Evolutionary conservation across 2,329 filamentous ascomycete species (phyloP), one percentile per base, ranked within the genome.

Genomic region (Fusarium algeriense): DNA sequence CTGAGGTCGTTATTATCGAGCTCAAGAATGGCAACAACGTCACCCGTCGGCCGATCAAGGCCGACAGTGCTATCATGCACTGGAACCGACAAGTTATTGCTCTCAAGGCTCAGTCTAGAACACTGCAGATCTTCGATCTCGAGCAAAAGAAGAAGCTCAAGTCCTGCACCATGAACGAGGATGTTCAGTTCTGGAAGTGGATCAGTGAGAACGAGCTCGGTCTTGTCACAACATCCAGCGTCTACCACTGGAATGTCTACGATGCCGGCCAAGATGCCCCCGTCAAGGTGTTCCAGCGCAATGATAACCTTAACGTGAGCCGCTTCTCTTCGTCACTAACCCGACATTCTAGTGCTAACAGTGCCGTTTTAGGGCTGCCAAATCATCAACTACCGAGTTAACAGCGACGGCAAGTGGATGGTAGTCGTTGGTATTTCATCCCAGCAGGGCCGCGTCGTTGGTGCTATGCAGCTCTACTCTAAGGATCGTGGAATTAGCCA

Each of bases 11-110:
- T 83, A 99, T 99, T 82, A 87, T 99, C 84, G 93, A 99, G 83
- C 92, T 99, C 80, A 98, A 98, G 85, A 97, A 98, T 85, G 91
- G 91, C 85, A 98, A 97, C 89, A 95, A 96, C 86, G 91, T 98
- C 81, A 96, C 94, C 77, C 92, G 93, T 78, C 90, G 95, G 80
- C 94, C 95, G 52, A 99, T 99, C 87, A 98, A 97, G 87, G 96
- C 96, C 79, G 96, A 99, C 85, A 98, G 95, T 89, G 96, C 97
- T 78, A 97, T 99, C 81, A 98, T 99, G 96, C 96, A 99, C 89
- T 97, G 94, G 93, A 92, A 89, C 77, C 93, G 92, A 81, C 94
- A 97, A 82, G 93, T 99, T 81, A 98, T 99, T 79, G 96, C 97
- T 70, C 89, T 99, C 75, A 97, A 97, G 85, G 95, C 96, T 52